Evolutionary conservation across 2,329 filamentous ascomycete species (phyloP).

Genomic region (Sporothrix curviconia): DNA sequence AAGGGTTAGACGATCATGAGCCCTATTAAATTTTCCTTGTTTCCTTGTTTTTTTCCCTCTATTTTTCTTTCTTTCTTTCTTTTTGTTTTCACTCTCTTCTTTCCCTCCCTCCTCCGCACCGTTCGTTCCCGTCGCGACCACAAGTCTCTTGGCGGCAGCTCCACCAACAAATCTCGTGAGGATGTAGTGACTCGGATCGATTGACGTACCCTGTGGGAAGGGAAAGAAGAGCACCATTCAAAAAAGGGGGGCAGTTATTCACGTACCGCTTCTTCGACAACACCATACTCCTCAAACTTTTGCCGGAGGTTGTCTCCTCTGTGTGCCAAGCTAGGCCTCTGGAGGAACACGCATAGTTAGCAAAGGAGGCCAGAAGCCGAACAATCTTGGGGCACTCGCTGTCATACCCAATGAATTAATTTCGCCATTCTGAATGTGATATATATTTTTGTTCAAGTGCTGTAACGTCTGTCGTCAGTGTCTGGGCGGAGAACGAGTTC

Average conservation of each 20-base stretch:
- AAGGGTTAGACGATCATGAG: slow-evolving; percentile 11
- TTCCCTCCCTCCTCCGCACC: too few relatives aligned
- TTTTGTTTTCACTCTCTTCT: too few relatives aligned
- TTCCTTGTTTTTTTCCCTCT: background rate
- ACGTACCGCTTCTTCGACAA: slow-evolving; percentile 92
- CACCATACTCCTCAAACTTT: slow-evolving; percentile 89
- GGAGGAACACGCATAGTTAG: slow-evolving; percentile 18
- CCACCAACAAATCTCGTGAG: background rate
- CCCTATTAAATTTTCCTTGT: too few relatives aligned
- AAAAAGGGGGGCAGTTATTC: background rate
- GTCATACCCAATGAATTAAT: slow-evolving; percentile 71
- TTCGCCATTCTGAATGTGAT: too few relatives aligned
- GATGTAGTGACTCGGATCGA: background rate
- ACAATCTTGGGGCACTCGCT: background rate
- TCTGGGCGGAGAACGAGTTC: too few relatives aligned
- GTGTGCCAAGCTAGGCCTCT: slow-evolving; percentile 99
- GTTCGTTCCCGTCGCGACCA: background rate
- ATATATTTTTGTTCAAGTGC: slow-evolving; percentile 4
- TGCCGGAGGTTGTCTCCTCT: slow-evolving; percentile 74
- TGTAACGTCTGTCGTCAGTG: too few relatives aligned
- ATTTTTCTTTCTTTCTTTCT: background rate
- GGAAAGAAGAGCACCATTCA: background rate
- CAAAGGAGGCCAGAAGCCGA: background rate
- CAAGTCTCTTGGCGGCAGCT: background rate
- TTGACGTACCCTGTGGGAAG: background rate